Base-by-base conservation (phyloP, 192 early-diverging fungal genomes). In the Backusella sp. region DNA sequence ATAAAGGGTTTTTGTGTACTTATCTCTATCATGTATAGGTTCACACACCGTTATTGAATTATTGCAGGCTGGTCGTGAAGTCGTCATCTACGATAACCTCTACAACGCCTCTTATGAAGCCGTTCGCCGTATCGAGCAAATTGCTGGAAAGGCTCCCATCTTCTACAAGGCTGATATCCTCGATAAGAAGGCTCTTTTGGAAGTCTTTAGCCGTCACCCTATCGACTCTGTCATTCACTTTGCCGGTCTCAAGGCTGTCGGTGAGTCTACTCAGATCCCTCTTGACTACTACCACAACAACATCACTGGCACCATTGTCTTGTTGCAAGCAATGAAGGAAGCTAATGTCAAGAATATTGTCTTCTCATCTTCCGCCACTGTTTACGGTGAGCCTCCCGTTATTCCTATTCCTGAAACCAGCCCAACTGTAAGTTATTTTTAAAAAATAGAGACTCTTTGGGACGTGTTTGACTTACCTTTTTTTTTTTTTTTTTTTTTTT, bases 231-330 rank as follows among this genome's bases (percentile, higher is more conserved):
- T 91, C 52, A 87, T 95, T 83, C 95, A 96, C 82, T 95, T 98
- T 80, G 91, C 92, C 9, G 96, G 94, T 12, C 92, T 92, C 75
- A 98, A 96, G 83, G 93, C 90, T 9, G 96, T 98, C 4, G 93
- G 92, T 32, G 94, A 96, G 79, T 92, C 90, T 35, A 86, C 89
- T 52, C 77, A 85, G 65, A 91, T 94, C 78, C 96, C 96, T 34
- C 86, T 98, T 12, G 82, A 84, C 23, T 98, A 98, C 86, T 98
- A 95, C 85, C 92, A 94, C 79, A 98, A 96, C 88, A 98, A 96
- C 80, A 89, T 98, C 39, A 88, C 90, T 9, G 96, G 95, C 74
- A 96, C 96, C 6, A 85, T 98, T 68, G 92, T 86, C 36, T 83
- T 98, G 35, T 79, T 98, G 12, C 92, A 94, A 71, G 87, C 90